Evolutionary conservation across 495 filamentous ascomycete species (phyloP), one percentile per base, ranked within the genome.

Genomic region (Annulohypoxylon moriforme): DNA sequence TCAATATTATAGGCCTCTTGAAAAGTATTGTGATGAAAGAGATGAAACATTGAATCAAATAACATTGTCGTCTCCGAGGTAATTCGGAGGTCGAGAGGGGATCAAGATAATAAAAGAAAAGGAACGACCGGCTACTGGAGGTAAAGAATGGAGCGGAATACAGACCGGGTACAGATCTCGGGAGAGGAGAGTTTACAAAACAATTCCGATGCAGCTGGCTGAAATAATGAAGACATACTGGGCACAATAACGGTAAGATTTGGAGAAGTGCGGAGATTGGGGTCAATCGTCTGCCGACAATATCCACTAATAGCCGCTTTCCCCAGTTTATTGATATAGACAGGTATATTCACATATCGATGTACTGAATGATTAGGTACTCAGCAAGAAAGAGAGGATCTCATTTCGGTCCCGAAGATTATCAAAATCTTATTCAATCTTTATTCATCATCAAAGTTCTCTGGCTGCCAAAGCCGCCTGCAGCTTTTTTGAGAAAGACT

Each of bases 221-320:
- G 34, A 20, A 16, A 34, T 4, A 44, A 56, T 46, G 50, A 63
- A 42, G 47, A 4, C 64, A 20, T 44, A 20, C 40, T 44, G 16
- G 40, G 14, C 14, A 44, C 16, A 44, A 44, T 44, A 1, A 44
- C 16, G 16, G n/a, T 6, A 18, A 20, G 55, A 18, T 9, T 65
- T 64, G 65, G 70, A 49, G 55, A 69, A 68, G 18, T 66, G 69
- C 49, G 66, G 72, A 65, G 56, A 58, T 55, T 49, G 34, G 57
- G 44, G 60, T 33, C 34, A 44, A 44, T 18, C 4, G 33, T 44
- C 40, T 44, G 25, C 71, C 71, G 68, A 58, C 16, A 55, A 46
- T 72, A 70, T 59, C 72, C 75, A 68, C 57, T 66, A 47, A 69
- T 75, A 75, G 62, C 72, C 72, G 75, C 53, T 34, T 34, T 42